Evolutionary conservation across 768 basidiomycete genomes (phyloP), one percentile per base, ranked within the genome.

Genomic region (Galerina marginata): DNA sequence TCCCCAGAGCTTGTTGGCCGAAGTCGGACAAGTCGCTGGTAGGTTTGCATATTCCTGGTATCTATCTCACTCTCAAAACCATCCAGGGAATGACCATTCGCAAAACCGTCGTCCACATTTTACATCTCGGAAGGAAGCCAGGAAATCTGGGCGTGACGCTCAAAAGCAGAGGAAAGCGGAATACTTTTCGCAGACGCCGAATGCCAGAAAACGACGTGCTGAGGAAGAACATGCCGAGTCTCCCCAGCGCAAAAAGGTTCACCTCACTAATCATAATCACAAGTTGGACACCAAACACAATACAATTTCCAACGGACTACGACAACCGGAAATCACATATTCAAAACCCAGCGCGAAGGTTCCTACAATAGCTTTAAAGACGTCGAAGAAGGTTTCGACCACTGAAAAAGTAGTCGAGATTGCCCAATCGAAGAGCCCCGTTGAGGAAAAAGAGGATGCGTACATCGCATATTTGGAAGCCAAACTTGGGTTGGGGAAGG

Each of bases 391-490:
- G 38, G 6, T 26, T 16, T 43, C 49, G 2, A 26, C 56, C 14
- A 33, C 39, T 14, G 42, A 54, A 38, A 64, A 62, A 47, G 38
- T 16, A 9, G 1, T 15, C 5, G 62, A 61, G 33, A 54, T 48
- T 2, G 0, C 33, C 14, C 26, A 48, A n/a, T 9, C 40, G 3
- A 58, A 44, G 48, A 58, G 56, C 15, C 47, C 50, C 14, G 37
- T 54, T 3, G 76, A 92, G 61, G 74, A 79, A 33, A 83, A 90
- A 37, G 96, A 99, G 66, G 95, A 96, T 67, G 82, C 83, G 0
- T 93, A 96, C 69, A 97, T 98, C 45, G 82, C 87, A 0, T 88
- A 91, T 74, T 76, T 97, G 10, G 96, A 98, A 72, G 78, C 82
- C 0, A 90, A 88, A 71, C 82, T 97, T 15, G 88, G 91, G 3